Evolutionary conservation across 1,139 yeast species (phyloP), one percentile per base, ranked within the genome.

Genomic region (Nakaseomyces bracarensis): DNA sequence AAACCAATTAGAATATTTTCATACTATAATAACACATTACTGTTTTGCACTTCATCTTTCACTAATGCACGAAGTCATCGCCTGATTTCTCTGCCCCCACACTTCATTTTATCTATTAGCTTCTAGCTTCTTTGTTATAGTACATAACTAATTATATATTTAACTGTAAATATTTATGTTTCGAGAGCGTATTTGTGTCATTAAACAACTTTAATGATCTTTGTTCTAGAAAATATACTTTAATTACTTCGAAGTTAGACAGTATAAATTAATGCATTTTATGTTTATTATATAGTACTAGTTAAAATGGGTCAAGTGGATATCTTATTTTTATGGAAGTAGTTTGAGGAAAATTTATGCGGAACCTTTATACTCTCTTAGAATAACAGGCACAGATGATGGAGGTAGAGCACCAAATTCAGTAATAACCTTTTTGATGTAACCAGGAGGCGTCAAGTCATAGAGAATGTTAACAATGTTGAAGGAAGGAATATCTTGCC

Each of bases 331-430:
- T 7, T 22, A 22, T 7, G 25, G 10, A 7, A 10, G 25, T 7
- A 15, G 14, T 36, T 18, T 23, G 20, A 19, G 20, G 13, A 26
- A 37, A 26, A 14, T 23, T 23, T 49, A 57, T 49, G 61, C 63
- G 21, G 61, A 57, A 36, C 60, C 61, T 64, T 85, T 85, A 64
- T 91, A 91, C 63, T 91, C 98, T 65, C 97, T 77, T 55, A 91
- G 71, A 48, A 91, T 86, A 36, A 91, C 97, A 23, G 98, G 98
- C 46, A 91, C 97, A 1, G 97, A 86, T 7, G 95, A 84, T 36
- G 98, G 95, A 5, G 98, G 98, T 51, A 93, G 71, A 4, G 95
- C 86, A 19, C 99, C 99, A 49, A 89, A 77, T 61, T 91, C 99
- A 1, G 98, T 91, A 41, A 93, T 85, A 46, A 93, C 89, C 68